A percentile compares a stretch with the other conserved stretches of the same genome.
Evolutionary conservation across 108 stramenopile species (phyloP).

Genomic region (Nitzschia inconspicua): DNA sequence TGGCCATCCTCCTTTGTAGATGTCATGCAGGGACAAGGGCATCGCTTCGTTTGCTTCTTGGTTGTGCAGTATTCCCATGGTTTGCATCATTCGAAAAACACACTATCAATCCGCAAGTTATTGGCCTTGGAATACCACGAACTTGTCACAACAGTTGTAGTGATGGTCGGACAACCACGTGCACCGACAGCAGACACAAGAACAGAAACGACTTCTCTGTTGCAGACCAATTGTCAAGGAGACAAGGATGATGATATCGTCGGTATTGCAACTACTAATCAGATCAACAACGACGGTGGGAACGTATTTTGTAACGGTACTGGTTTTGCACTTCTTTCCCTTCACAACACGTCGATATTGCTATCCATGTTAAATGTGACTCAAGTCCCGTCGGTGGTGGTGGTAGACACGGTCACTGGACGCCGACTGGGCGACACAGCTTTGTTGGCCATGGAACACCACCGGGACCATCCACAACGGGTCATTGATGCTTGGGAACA

Average conservation of each 20-base stretch:
- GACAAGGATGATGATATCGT: not conserved
- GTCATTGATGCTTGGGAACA: constrained; percentile 25
- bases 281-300: not conserved
- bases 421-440: constrained; percentile 10
- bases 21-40: too few species aligned
- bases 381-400: constrained; percentile 19
- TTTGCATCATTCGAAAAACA: constrained; percentile 15
- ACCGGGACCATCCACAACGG: constrained; percentile 14
- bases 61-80: constrained; percentile 11
- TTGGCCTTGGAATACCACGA: constrained; percentile 26
- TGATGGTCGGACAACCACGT: constrained; percentile 4
- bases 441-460: constrained; percentile 21
- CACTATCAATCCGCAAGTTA: constrained; percentile 10
- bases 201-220: not conserved
- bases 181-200: not conserved
- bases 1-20: too few species aligned
- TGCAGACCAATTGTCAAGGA: not conserved
- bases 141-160: constrained; percentile 22
- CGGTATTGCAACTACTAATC: not conserved
- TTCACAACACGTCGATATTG: constrained; percentile 3
- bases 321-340: constrained; percentile 15
- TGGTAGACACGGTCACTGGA: constrained; percentile 18
- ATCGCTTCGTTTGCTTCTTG: constrained; percentile 30
- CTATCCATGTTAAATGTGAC: constrained; percentile 17
- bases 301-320: constrained; percentile 23